These are phyloP conservation scores for Hyparrhenia diplandra DNA, from an alignment of 176 grass and related monocot species.

Conservation along the genomic window DNA sequence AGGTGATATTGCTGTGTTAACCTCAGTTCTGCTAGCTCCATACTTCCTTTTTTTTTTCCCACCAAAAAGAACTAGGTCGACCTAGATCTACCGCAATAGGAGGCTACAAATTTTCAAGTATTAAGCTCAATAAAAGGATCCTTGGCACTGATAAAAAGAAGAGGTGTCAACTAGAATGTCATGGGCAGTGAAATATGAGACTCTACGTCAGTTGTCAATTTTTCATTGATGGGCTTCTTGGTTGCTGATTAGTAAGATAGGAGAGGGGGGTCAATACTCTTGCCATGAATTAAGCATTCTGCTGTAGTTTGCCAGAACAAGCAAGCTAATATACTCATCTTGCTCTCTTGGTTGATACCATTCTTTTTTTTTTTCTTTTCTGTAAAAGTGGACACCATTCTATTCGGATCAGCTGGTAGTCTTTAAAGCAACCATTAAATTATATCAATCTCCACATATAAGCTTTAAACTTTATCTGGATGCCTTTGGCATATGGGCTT, in stretches of 20 bases:
- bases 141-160: not conserved
- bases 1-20: constrained; percentile 37
- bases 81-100: not conserved
- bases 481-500: not conserved
- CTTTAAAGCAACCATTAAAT: not conserved
- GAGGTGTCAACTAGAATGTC: not conserved
- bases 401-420: not conserved
- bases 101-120: not conserved
- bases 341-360: not conserved
- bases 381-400: not conserved
- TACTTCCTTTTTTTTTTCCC: not conserved
- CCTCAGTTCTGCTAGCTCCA: not conserved
- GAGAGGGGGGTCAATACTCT: not conserved
- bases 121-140: not conserved
- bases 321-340: not conserved
- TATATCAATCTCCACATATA: not conserved
- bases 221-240: not conserved
- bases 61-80: not conserved
- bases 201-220: not conserved
- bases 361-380: not conserved
- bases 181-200: not conserved
- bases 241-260: not conserved
- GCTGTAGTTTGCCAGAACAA: not conserved
- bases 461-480: not conserved
- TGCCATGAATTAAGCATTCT: not conserved